Evolutionary conservation across 768 basidiomycete genomes (phyloP), one percentile per base, ranked within the genome.

Genomic region (Russula earlei): DNA sequence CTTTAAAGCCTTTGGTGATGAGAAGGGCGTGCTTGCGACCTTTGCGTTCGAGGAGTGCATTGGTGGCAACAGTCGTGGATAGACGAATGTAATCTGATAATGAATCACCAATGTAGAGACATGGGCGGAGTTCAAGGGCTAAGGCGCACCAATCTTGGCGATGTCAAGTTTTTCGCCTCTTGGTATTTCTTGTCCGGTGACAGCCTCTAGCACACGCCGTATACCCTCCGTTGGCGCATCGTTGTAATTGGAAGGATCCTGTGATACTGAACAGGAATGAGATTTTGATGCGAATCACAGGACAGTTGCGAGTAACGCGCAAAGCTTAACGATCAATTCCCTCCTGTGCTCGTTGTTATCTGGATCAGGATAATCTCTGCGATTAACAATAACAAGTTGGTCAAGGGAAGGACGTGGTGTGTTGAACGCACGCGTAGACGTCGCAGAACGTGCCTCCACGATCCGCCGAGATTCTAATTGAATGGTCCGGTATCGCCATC

Each of bases 191-290:
- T 82, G 68, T 2, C 85, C 85, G 0, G 84, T 86, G 0, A 87
- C 81, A 8, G 74, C 75, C 70, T 96, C 92, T 4, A 98, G 68
- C 2, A 95, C 80, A 15, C 95, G 77, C 9, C 95, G 76, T 58
- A 94, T 91, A 1, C 92, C 94, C 69, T 97, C 93, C 0, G 91
- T 95, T 0, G 95, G 94, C 1, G 94, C 94, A 72, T 98, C 94
- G 2, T 71, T 70, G 69, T 98, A 98, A 66, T 93, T 92, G 17
- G 72, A 74, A 0, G 87, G 82, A 70, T 98, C 94, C 68, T 91
- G 87, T 0, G 91, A 94, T 36, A 97, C 90, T 91, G 66, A 12
- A 10, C 11, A 5, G 17, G n/a, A 20, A 48, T 47, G 10, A 29
- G 49, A 50, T 20, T 11, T 22, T 12, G 17, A 43, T 37, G 40